Conservation (phyloP, 176 grass and related monocot species). For the Bothriochloa decipiens region DNA sequence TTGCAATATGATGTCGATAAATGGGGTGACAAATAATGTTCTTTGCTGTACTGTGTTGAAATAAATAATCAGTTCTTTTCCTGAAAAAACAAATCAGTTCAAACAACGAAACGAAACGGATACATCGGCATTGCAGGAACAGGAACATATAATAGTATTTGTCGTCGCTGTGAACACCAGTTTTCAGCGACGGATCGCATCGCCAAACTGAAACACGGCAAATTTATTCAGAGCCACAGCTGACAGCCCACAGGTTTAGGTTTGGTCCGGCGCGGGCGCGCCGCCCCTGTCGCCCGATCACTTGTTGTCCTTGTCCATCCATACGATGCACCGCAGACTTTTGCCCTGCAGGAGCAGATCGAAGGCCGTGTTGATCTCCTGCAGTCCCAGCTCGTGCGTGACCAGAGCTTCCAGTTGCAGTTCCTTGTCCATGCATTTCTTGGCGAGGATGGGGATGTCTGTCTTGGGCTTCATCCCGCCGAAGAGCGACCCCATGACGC, state of each 20-base stretch:
- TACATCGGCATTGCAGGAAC: background rate
- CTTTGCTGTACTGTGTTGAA: no score
- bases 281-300: background rate
- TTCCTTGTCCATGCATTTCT: slow-evolving; percentile 73
- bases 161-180: background rate
- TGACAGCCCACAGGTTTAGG: no score
- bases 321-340: slow-evolving; percentile 75
- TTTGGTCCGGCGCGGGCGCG: no score
- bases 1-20: no score
- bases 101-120: background rate
- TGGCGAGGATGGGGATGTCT: slow-evolving; percentile 70
- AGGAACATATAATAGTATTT: background rate
- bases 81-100: no score
- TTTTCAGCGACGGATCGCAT: background rate
- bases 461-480: slow-evolving; percentile 78
- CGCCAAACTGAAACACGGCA: no score
- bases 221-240: background rate
- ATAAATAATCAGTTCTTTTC: no score
- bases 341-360: slow-evolving; percentile 66
- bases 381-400: slow-evolving; percentile 62
- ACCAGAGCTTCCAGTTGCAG: slow-evolving; percentile 66
- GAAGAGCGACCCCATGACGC: slow-evolving; percentile 58
- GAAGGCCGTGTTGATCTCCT: slow-evolving; percentile 80
- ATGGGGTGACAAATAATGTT: no score
- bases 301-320: slow-evolving; percentile 83